These are phyloP conservation scores for Erythrobasidium yunnanense DNA, from an alignment of 768 basidiomycete species.

Conservation along the genomic window DNA sequence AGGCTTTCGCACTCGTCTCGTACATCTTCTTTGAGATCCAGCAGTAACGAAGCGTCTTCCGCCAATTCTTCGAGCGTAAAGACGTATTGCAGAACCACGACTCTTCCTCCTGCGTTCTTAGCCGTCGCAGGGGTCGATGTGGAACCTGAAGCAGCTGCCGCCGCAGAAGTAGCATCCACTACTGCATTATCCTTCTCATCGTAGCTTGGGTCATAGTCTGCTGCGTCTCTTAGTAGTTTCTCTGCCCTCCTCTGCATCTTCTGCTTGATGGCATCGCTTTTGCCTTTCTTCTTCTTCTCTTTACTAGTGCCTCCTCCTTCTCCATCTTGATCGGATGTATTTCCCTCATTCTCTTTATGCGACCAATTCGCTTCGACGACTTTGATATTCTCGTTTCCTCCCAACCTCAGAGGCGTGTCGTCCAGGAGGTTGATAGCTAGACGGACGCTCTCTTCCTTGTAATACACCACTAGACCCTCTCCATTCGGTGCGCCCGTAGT, in stretches of 20 bases:
- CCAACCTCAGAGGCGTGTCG: conserved; percentile 78
- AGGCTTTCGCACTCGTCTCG: conserved; percentile 75
- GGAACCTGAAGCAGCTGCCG: conserved; percentile 49
- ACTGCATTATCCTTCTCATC: conserved; percentile 55
- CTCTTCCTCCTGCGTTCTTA: conserved; percentile 42
- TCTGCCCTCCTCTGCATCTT: conserved; percentile 62
- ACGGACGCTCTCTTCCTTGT: conserved; percentile 88
- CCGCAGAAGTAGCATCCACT: conserved; percentile 40
- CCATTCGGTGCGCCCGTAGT: conserved; percentile 77
- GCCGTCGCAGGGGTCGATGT: no score
- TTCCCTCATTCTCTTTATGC: conserved; percentile 51
- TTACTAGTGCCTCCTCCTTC: conserved; percentile 23
- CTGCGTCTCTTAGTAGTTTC: conserved; percentile 85
- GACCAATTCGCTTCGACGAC: conserved; percentile 67
- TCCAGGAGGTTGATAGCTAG: conserved; percentile 76
- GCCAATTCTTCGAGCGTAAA: conserved; percentile 77
- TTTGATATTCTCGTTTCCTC: conserved; percentile 58
- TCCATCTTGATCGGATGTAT: no score
- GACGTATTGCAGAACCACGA: conserved; percentile 92
- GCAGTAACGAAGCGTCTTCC: conserved; percentile 67
- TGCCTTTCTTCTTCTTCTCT: conserved; percentile 39
- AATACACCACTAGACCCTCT: conserved; percentile 89
- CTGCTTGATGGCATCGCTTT: conserved; percentile 50
- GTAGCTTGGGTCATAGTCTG: conserved; percentile 69
- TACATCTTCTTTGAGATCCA: conserved; percentile 93